Percentiles rank a stretch among this genome's conserved stretches.
phyloP scores from a whole-genome alignment of 1,284 basidiomycete genomes.

The Pseudozyma thailandica region DNA sequence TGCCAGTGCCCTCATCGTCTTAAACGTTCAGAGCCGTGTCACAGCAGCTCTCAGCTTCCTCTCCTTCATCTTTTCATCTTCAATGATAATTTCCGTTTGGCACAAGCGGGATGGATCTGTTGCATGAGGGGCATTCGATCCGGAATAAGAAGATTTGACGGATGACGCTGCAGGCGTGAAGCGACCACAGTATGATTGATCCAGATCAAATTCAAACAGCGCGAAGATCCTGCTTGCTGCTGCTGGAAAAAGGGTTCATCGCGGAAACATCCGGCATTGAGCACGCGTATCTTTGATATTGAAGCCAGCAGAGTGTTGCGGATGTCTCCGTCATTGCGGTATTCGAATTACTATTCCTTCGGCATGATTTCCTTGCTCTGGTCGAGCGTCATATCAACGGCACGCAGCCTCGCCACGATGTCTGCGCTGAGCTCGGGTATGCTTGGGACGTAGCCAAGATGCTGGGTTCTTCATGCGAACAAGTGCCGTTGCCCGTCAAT shows the following conservation, averaged over 20 bases:
- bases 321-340: slow-evolving; percentile 9
- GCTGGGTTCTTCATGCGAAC: neutral
- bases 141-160: too few relatives aligned
- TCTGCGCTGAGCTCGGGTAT: too few relatives aligned
- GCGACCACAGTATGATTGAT: neutral
- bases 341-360: too few relatives aligned
- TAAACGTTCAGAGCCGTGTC: too few relatives aligned
- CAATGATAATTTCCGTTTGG: too few relatives aligned
- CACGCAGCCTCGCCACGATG: too few relatives aligned
- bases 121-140: neutral
- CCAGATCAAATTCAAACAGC: neutral
- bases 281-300: neutral
- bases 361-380: neutral
- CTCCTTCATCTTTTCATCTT: too few relatives aligned
- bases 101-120: too few relatives aligned
- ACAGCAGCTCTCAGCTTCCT: too few relatives aligned
- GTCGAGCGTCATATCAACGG: neutral
- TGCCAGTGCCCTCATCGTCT: too few relatives aligned
- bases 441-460: neutral
- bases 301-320: neutral
- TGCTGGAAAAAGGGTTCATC: slow-evolving; percentile 6
- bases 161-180: too few relatives aligned
- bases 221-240: neutral
- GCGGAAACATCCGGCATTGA: slow-evolving; percentile 11
- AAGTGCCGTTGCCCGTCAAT: neutral